These are phyloP conservation scores for Corynespora cassiicola DNA, from an alignment of 2,329 filamentous ascomycete species.

Conservation along the genomic window DNA sequence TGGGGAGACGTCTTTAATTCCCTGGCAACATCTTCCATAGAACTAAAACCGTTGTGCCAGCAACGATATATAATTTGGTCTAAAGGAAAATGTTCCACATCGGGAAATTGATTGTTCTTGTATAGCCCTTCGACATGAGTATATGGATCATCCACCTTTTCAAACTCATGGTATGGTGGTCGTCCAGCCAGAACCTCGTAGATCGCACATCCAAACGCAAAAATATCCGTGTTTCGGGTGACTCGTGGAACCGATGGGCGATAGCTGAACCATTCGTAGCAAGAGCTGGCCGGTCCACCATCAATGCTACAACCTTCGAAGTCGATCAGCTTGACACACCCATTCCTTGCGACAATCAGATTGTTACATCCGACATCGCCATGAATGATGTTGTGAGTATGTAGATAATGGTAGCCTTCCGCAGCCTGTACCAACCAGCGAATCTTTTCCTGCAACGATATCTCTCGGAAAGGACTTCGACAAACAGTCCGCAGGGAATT, in stretches of 20 bases:
- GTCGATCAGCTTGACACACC: too few species aligned
- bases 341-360: neutral
- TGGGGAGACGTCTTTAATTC: conserved; percentile 1
- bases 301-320: conserved; percentile 12
- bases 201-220: conserved; percentile 10
- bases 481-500: conserved; percentile 4
- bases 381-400: conserved; percentile 6
- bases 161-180: conserved; percentile 9
- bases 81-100: conserved; percentile 6
- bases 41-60: neutral
- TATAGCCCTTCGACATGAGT: conserved; percentile 8
- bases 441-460: conserved; percentile 6
- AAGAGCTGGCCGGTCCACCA: conserved; percentile 8
- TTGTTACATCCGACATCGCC: conserved; percentile 8
- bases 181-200: conserved; percentile 7
- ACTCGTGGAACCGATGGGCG: conserved; percentile 7
- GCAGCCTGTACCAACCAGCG: conserved; percentile 8
- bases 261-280: conserved; percentile 13
- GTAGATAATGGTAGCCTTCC: too few species aligned
- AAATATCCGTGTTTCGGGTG: conserved; percentile 8
- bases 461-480: conserved; percentile 3
- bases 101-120: conserved; percentile 3
- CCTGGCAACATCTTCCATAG: conserved; percentile 1
- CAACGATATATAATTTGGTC: conserved; percentile 2
- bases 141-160: conserved; percentile 5